phyloP scores from a whole-genome alignment of 2,329 filamentous ascomycete genomes.

The Colletotrichum tropicale region DNA sequence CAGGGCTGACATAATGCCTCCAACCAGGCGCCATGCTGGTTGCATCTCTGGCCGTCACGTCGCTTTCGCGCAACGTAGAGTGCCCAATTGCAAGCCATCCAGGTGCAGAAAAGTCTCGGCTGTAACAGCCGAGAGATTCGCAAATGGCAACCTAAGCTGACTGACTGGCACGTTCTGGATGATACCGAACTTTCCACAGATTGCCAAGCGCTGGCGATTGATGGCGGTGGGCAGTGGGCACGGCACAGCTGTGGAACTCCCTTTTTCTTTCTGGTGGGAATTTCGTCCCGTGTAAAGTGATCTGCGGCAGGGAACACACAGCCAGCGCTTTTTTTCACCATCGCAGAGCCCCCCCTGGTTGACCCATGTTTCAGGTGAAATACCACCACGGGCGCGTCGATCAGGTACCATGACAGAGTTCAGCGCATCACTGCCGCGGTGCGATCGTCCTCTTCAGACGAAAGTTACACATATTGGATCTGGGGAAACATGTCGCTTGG shows the following conservation, averaged over 20 bases:
- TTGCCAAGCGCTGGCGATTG: background rate
- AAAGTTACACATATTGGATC: background rate
- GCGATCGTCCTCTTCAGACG: background rate
- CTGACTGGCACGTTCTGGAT: background rate
- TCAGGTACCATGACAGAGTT: constrained; percentile 10
- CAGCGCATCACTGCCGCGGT: background rate
- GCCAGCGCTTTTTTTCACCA: background rate
- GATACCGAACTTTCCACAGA: background rate
- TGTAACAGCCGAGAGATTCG: background rate
- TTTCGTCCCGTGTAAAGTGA: constrained; percentile 15
- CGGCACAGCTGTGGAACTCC: background rate
- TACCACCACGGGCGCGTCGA: constrained; percentile 11
- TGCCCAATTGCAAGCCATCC: background rate
- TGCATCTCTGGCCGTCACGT: background rate
- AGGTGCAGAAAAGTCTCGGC: background rate
- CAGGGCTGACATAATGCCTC: background rate
- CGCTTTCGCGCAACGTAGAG: background rate
- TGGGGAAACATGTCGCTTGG: background rate
- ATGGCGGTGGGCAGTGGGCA: background rate
- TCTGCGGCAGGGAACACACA: background rate
- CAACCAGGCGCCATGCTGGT: background rate
- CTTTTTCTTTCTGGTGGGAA: background rate
- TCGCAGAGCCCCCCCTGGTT: background rate
- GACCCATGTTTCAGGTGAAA: constrained; percentile 16
- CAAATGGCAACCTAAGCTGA: background rate